These are phyloP conservation scores for Kwoniella sp. DNA, from an alignment of 768 basidiomycete species.

Conservation along the genomic window DNA sequence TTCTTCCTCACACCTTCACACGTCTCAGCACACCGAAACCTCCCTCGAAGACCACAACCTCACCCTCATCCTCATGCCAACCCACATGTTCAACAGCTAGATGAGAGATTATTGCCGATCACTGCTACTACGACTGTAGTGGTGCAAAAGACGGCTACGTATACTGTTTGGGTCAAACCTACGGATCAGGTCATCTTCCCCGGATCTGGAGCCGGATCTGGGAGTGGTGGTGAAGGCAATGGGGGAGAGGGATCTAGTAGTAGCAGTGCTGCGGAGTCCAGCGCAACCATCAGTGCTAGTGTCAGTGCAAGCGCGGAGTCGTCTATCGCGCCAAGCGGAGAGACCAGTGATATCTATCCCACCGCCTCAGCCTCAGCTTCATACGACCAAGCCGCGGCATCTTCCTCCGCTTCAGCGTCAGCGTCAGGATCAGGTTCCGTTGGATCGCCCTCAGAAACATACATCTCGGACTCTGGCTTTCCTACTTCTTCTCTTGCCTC, in stretches of 20 bases:
- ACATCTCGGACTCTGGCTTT: slow-evolving; percentile 1
- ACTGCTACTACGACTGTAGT: slow-evolving; percentile 53
- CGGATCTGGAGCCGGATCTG: slow-evolving; percentile 5
- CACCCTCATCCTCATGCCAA: slow-evolving; percentile 3
- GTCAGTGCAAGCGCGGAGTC: not conserved
- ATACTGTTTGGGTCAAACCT: slow-evolving; percentile 45
- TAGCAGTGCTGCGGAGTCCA: not conserved
- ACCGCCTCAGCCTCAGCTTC: slow-evolving; percentile 5
- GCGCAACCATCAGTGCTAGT: slow-evolving; percentile 1
- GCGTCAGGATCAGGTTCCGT: slow-evolving; percentile 3
- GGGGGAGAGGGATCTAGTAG: not conserved
- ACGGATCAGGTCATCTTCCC: slow-evolving; percentile 36
- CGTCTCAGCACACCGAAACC: slow-evolving; percentile 17
- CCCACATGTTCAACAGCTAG: slow-evolving; percentile 27
- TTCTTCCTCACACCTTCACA: slow-evolving; percentile 8
- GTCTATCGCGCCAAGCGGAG: not conserved
- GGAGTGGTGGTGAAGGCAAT: slow-evolving; percentile 7
- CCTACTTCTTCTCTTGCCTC: slow-evolving; percentile 3
- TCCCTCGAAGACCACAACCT: slow-evolving; percentile 11
- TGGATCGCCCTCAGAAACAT: not conserved
- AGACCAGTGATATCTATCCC: not conserved
- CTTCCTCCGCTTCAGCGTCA: slow-evolving; percentile 17
- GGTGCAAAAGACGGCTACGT: slow-evolving; percentile 40
- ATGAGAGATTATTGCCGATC: slow-evolving; percentile 49
- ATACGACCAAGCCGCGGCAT: slow-evolving; percentile 10